Percentiles rank a stretch among this genome's conserved stretches.
These are phyloP conservation scores for Ceratocystis colombiana DNA, from an alignment of 2,329 filamentous ascomycete genomes.

Conservation along the genomic window DNA sequence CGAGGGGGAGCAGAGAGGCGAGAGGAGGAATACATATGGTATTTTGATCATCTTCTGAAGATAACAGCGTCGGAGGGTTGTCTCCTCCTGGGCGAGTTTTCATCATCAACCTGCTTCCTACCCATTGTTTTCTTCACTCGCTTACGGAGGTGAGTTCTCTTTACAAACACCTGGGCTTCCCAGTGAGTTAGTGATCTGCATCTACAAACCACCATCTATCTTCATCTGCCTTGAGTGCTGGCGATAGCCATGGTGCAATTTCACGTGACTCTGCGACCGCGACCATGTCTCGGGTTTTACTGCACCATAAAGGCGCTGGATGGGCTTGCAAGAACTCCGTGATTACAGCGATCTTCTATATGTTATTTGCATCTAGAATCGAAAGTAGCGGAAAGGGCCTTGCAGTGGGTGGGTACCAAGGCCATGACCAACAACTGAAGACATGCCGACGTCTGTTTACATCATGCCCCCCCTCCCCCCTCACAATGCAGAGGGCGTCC, in stretches of 20 bases:
- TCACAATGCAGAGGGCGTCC: not conserved
- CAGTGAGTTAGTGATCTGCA: not conserved
- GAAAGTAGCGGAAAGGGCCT: too few relatives aligned
- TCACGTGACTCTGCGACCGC: not conserved
- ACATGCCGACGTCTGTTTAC: too few relatives aligned
- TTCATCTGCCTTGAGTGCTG: not conserved
- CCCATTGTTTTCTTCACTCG: slow-evolving; percentile 15
- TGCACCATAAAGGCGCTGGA: not conserved
- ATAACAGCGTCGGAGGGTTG: not conserved
- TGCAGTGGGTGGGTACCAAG: too few relatives aligned
- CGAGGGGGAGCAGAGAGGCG: not conserved
- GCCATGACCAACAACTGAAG: too few relatives aligned
- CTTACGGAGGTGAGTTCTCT: not conserved
- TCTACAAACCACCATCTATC: not conserved
- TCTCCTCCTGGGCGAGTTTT: not conserved
- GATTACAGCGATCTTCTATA: not conserved
- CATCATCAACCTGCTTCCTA: slow-evolving; percentile 1
- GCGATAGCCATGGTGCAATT: not conserved
- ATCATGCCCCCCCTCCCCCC: too few relatives aligned
- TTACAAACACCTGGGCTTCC: not conserved
- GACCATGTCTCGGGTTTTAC: not conserved
- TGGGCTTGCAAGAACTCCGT: not conserved
- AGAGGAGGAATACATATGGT: too few relatives aligned
- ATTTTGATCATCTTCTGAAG: not conserved
- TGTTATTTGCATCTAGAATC: too few relatives aligned